Percentiles rank a stretch among this genome's conserved stretches.
phyloP scores from a whole-genome alignment of 1,139 yeast genomes.

The Debaryomyces psychrophilus region DNA sequence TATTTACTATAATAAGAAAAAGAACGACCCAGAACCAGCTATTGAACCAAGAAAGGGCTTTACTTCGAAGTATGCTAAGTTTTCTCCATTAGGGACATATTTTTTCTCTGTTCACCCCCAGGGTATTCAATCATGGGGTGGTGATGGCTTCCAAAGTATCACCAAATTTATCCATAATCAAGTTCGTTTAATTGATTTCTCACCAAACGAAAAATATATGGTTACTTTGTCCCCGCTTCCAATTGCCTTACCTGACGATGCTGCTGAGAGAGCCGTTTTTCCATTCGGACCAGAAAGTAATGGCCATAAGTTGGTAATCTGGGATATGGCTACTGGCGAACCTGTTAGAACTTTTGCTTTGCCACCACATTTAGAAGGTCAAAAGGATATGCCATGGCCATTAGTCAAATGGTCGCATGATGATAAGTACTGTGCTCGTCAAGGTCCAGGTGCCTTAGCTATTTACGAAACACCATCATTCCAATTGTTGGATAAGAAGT shows the following conservation, averaged over 20 bases:
- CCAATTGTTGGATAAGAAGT: slow-evolving; percentile 79
- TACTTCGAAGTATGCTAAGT: slow-evolving; percentile 85
- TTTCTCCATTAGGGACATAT: slow-evolving; percentile 93
- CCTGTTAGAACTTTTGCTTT: slow-evolving; percentile 90
- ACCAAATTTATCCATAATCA: slow-evolving; percentile 86
- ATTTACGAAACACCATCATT: slow-evolving; percentile 77
- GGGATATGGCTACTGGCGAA: slow-evolving; percentile 87
- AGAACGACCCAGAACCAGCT: slow-evolving; percentile 73
- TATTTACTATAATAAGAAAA: slow-evolving; percentile 83
- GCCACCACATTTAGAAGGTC: slow-evolving; percentile 73
- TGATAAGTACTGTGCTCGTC: slow-evolving; percentile 93
- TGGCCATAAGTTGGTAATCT: slow-evolving; percentile 92
- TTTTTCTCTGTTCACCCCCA: slow-evolving; percentile 88
- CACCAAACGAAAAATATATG: slow-evolving; percentile 88
- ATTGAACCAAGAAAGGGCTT: slow-evolving; percentile 81
- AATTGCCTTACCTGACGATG: slow-evolving; percentile 69
- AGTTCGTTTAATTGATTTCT: slow-evolving; percentile 86
- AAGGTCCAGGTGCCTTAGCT: slow-evolving; percentile 91
- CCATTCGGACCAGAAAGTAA: slow-evolving; percentile 88
- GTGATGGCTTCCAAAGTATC: slow-evolving; percentile 72
- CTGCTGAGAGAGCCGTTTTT: slow-evolving; percentile 62
- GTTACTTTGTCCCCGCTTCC: slow-evolving; percentile 92
- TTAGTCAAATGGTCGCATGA: slow-evolving; percentile 95
- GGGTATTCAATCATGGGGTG: slow-evolving; percentile 98
- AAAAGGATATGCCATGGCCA: slow-evolving; percentile 91